phyloP scores from a whole-genome alignment of 352 stramenopile species.

The Phytophthora meadii region DNA sequence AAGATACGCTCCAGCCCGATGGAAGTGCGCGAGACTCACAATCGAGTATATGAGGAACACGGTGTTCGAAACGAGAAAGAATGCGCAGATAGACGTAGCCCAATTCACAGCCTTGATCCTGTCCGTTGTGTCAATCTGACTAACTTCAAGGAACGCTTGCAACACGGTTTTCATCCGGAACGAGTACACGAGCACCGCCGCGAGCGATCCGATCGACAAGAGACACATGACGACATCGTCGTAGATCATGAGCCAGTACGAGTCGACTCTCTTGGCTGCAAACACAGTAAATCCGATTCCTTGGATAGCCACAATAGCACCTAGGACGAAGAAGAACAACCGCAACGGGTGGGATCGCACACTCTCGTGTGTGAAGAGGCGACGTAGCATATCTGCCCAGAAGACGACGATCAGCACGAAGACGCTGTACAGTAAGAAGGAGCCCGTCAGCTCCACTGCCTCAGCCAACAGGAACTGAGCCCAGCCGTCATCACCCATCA shows the following conservation, averaged over 20 bases:
- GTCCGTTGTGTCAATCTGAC: slow-evolving; percentile 96
- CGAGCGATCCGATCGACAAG: slow-evolving; percentile 87
- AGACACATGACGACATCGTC: slow-evolving; percentile 91
- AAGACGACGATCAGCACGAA: slow-evolving; percentile 98
- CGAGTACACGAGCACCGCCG: slow-evolving; percentile 95
- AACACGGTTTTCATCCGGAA: slow-evolving; percentile 97
- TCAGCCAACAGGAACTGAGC: slow-evolving; percentile 84
- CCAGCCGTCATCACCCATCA: slow-evolving; percentile 75
- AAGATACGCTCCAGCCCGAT: slow-evolving; percentile 88
- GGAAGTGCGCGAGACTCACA: slow-evolving; percentile 88
- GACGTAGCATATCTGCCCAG: slow-evolving; percentile 97
- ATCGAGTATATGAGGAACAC: slow-evolving; percentile 89
- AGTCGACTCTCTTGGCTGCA: slow-evolving; percentile 80
- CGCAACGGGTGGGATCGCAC: slow-evolving; percentile 86
- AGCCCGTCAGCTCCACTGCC: slow-evolving; percentile 90
- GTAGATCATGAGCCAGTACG: slow-evolving; percentile 95
- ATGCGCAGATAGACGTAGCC: slow-evolving; percentile 95
- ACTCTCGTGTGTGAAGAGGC: slow-evolving; percentile 80
- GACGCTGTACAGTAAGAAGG: slow-evolving; percentile 95
- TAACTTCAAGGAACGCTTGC: slow-evolving; percentile 95
- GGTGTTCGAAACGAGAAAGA: slow-evolving; percentile 95
- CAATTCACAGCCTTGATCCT: slow-evolving; percentile 96
- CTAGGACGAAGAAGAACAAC: slow-evolving; percentile 89
- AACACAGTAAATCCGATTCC: slow-evolving; percentile 91
- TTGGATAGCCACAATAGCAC: slow-evolving; percentile 75